Base-by-base conservation (phyloP, 2,329 filamentous ascomycete genomes). In the Diplocarpon mali region DNA sequence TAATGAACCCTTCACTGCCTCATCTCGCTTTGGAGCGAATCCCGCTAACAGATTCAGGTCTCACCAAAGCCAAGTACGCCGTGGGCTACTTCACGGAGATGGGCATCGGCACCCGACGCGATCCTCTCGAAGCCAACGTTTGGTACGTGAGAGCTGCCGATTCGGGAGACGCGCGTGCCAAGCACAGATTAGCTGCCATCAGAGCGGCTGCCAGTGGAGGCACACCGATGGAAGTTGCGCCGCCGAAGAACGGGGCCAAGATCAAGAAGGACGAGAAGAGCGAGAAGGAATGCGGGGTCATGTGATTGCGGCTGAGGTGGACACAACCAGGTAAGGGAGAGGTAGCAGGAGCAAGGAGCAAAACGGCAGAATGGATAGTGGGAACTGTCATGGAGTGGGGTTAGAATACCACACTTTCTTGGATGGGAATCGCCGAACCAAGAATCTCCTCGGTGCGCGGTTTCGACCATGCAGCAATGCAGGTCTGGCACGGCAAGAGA, bases 111-210 rank as follows among this genome's bases (percentile, higher is more conserved):
- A 95, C 88, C 63, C 84, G 88, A 31, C 80, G 87, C 39, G 92
- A 98, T 62, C 80, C 90, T n/a, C 75, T 98, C 35, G 89, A 95
- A 64, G 90, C 92, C 55, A 98, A 98, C 60, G 85, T 95, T 28
- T 96, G 89, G 90, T 98, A 98, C 62, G 90, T 98, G 55, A 86
- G 85, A 64, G 92, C 92, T 5, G 90, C 92, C 13, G 90, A 95
- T 54, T 78, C 86, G 40, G 92, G 90, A 38, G 89, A 96, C 58
- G 85, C 92, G 57, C 78, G 88, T 46, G 92, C 92, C 40, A 90
- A 83, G 63, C 83, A 92, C 58, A 78, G 92, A 20, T 72, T 98
- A 42, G 79, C 83, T 15, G 85, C 88, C 34, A 98, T 98, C 49
- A 78, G 84, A 49, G 83, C 85, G 8, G 90, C 92, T 10, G 84